Conservation (phyloP, 257 asterid genomes). For the Gentiana straminea region DNA sequence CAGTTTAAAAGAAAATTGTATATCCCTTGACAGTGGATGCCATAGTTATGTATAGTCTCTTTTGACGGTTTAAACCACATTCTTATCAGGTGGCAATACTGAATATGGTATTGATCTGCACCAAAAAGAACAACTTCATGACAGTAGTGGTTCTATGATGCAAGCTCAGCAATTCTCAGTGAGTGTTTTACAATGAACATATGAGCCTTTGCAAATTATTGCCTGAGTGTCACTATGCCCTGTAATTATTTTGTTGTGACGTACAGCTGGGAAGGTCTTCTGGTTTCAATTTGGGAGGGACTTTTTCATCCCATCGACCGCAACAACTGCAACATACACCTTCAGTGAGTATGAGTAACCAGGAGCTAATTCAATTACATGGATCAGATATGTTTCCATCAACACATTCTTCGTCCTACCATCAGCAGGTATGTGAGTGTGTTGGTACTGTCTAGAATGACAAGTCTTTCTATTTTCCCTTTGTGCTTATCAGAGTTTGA, state of each 20-base stretch:
- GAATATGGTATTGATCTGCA: slow-evolving; percentile 76
- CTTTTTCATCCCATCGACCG: slow-evolving; percentile 78
- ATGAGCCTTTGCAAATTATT: slow-evolving; percentile 6
- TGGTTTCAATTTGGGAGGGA: slow-evolving; percentile 85
- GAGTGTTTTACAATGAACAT: slow-evolving; percentile 21
- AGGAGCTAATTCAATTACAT: slow-evolving; percentile 55
- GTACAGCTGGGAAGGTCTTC: slow-evolving; percentile 90
- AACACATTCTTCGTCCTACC: slow-evolving; percentile 68
- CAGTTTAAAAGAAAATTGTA: too few relatives aligned
- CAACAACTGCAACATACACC: slow-evolving; percentile 79
- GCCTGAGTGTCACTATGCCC: background rate
- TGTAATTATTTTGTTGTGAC: slow-evolving; percentile 13
- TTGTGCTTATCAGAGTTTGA: slow-evolving; percentile 5
- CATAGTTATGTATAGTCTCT: background rate
- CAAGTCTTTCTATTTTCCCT: background rate
- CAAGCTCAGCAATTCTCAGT: slow-evolving; percentile 92
- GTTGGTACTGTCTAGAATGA: slow-evolving; percentile 1
- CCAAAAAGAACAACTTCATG: slow-evolving; percentile 91
- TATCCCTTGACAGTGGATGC: too few relatives aligned
- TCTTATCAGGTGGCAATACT: slow-evolving; percentile 64
- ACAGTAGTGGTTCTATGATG: slow-evolving; percentile 71
- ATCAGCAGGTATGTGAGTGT: slow-evolving; percentile 52
- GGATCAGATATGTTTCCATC: slow-evolving; percentile 85
- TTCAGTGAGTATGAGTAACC: slow-evolving; percentile 41
- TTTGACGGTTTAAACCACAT: background rate